Evolutionary conservation across 78 protist genomes (phyloP).

Genomic region (Dictyostelium firmibasis): DNA sequence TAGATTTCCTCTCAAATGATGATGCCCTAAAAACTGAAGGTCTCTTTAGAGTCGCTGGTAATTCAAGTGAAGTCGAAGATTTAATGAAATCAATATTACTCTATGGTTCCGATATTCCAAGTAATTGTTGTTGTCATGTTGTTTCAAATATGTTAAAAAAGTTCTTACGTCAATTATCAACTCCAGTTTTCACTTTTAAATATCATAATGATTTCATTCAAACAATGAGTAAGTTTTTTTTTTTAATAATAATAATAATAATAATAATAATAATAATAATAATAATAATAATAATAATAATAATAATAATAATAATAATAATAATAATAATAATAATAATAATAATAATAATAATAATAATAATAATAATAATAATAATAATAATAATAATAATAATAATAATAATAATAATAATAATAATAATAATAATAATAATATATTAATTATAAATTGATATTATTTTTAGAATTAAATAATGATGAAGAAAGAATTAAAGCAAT

Average conservation of each 20-base stretch:
- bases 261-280: background rate
- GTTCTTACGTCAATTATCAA: slow-evolving; percentile 48
- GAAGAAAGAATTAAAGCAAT: slow-evolving; percentile 27
- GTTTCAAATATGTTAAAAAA: slow-evolving; percentile 62
- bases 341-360: background rate
- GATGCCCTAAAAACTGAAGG: slow-evolving; percentile 51
- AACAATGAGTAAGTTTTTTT: slow-evolving; percentile 20
- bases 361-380: background rate
- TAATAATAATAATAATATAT: background rate
- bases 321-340: background rate
- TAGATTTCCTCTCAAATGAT: slow-evolving; percentile 37
- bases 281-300: background rate
- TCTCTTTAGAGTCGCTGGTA: slow-evolving; percentile 74
- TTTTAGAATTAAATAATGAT: slow-evolving; percentile 35
- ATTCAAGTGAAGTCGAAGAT: slow-evolving; percentile 59
- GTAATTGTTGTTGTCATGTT: slow-evolving; percentile 60
- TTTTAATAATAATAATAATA: background rate
- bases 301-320: background rate
- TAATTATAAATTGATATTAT: no score
- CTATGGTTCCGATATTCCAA: slow-evolving; percentile 55
- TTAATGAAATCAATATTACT: slow-evolving; percentile 40
- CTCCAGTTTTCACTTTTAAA: slow-evolving; percentile 63
- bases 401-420: background rate
- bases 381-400: background rate
- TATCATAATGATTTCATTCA: slow-evolving; percentile 60